phyloP scores from a whole-genome alignment of 441 rosid species.

The Jatropha podagrica region DNA sequence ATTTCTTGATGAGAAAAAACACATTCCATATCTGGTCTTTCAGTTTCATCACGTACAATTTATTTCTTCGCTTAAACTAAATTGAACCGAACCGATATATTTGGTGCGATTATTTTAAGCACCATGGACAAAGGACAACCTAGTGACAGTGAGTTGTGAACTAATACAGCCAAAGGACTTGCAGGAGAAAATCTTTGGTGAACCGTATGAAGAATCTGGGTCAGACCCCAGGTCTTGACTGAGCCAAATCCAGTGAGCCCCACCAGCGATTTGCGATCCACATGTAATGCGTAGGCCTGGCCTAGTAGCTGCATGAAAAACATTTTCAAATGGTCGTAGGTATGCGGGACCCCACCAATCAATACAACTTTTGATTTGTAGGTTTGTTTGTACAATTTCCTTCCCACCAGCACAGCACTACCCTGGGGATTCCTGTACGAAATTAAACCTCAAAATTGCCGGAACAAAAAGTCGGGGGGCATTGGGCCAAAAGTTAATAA shows the following conservation, averaged over 20 bases:
- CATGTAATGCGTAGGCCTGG: background rate
- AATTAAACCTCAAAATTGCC: background rate
- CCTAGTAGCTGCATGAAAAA: no score
- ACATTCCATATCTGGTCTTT: no score
- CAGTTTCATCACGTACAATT: no score
- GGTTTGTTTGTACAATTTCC: no score
- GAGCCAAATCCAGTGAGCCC: background rate
- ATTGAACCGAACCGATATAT: no score
- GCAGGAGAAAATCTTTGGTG: no score
- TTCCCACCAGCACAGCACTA: background rate
- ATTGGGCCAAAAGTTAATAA: background rate
- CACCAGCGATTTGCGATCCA: background rate
- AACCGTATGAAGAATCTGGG: background rate
- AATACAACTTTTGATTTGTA: background rate
- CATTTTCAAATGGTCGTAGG: background rate
- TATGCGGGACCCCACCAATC: background rate
- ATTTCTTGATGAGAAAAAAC: no score
- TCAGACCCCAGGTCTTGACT: background rate
- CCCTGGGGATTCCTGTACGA: background rate
- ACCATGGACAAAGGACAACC: no score
- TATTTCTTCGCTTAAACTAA: no score
- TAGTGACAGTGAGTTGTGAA: no score
- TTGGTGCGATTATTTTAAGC: no score
- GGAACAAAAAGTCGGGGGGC: background rate
- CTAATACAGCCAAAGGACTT: no score